These are phyloP conservation scores for Colletotrichum endophyticum DNA, from an alignment of 2,329 filamentous ascomycete genomes.

Conservation along the genomic window DNA sequence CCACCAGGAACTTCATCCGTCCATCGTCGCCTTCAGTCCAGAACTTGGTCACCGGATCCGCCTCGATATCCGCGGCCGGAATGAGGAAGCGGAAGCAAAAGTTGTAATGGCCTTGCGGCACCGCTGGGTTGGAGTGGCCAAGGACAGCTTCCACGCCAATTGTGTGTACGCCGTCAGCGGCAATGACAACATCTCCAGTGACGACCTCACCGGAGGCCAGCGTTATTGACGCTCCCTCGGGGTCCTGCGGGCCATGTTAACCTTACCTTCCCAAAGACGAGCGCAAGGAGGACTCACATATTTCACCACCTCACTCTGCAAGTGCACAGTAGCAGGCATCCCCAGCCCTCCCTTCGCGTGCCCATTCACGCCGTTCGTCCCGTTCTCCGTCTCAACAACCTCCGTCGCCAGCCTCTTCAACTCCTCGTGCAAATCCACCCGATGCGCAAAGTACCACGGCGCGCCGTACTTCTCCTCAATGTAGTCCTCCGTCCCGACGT, in stretches of 20 bases:
- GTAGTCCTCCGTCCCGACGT: slow-evolving; percentile 15
- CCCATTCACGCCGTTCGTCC: not conserved
- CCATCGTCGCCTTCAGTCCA: slow-evolving; percentile 31
- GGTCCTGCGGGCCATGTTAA: slow-evolving; percentile 22
- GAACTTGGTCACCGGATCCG: slow-evolving; percentile 33
- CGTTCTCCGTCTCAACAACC: not conserved
- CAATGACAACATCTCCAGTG: slow-evolving; percentile 43
- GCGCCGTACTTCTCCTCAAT: slow-evolving; percentile 29
- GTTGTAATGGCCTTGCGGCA: slow-evolving; percentile 32
- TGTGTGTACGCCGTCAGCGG: slow-evolving; percentile 48
- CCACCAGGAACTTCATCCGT: slow-evolving; percentile 20
- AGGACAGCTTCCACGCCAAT: slow-evolving; percentile 30
- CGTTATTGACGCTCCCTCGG: slow-evolving; percentile 29
- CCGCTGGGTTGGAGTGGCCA: slow-evolving; percentile 28
- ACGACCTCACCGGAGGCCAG: slow-evolving; percentile 31
- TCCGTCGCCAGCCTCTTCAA: slow-evolving; percentile 37
- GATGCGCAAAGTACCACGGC: slow-evolving; percentile 39
- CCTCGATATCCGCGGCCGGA: slow-evolving; percentile 28
- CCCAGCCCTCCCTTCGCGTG: slow-evolving; percentile 16
- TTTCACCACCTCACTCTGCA: slow-evolving; percentile 25
- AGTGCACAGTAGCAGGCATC: slow-evolving; percentile 26
- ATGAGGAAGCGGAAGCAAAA: slow-evolving; percentile 42
- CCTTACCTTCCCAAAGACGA: not conserved
- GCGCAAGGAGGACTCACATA: slow-evolving; percentile 27
- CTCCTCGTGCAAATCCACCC: slow-evolving; percentile 43